phyloP scores from a whole-genome alignment of 768 basidiomycete genomes.

The Tylopilus cervinicoccineus region DNA sequence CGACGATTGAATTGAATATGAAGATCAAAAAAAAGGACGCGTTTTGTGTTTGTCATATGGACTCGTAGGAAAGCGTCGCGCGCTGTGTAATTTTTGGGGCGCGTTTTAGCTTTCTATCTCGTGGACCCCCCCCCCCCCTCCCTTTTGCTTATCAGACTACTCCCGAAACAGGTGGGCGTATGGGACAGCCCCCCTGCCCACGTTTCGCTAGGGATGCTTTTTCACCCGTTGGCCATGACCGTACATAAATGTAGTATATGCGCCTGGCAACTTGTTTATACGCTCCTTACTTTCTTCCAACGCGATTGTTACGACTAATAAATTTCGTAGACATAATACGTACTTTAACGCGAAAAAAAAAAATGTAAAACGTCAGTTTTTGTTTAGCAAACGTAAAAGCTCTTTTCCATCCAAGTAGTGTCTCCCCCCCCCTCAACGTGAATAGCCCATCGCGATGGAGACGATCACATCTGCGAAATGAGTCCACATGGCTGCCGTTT shows the following conservation, averaged over 20 bases:
- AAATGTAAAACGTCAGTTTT: neutral
- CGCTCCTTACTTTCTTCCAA: neutral
- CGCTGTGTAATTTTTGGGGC: neutral
- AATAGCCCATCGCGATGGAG: neutral
- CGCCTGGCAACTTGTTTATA: too few species aligned
- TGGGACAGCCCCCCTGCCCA: neutral
- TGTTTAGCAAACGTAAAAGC: neutral
- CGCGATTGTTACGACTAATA: neutral
- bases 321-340: neutral
- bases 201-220: conserved; percentile 3
- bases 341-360: conserved; percentile 2
- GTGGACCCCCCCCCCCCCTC: neutral
- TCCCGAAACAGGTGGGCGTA: conserved; percentile 5
- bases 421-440: neutral
- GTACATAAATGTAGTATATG: too few species aligned
- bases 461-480: neutral
- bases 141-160: neutral
- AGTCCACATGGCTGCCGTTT: neutral
- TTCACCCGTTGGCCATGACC: too few species aligned
- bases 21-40: neutral
- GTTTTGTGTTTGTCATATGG: neutral
- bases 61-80: neutral
- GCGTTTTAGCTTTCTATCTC: conserved; percentile 1
- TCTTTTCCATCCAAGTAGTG: neutral
- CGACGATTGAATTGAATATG: conserved; percentile 19